A percentile compares a stretch with the other conserved stretches of the same genome.
These are phyloP conservation scores for Rhynchospora breviuscula DNA, from an alignment of 176 grass and related monocot species.

Conservation along the genomic window DNA sequence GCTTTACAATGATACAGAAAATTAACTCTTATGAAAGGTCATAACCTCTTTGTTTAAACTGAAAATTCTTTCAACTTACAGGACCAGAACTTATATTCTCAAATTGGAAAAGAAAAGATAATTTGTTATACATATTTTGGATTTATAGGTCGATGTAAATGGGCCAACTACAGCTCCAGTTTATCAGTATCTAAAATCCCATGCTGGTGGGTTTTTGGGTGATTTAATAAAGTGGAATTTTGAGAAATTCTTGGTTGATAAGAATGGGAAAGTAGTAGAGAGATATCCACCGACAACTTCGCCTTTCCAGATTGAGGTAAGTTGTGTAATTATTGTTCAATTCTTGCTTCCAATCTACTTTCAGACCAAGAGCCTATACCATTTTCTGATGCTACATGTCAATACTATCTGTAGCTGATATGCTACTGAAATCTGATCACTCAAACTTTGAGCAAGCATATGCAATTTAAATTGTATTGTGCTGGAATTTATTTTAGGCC, in stretches of 20 bases:
- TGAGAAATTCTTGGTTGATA: conserved; percentile 93
- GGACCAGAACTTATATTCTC: neutral
- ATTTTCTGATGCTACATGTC: neutral
- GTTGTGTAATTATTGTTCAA: neutral
- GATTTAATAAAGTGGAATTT: conserved; percentile 98
- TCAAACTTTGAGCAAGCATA: neutral
- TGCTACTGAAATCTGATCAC: neutral
- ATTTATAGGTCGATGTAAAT: conserved; percentile 92
- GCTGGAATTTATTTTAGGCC: neutral
- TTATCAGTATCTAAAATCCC: conserved; percentile 90
- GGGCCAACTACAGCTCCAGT: conserved; percentile 86
- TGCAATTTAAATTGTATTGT: neutral
- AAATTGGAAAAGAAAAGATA: conserved; percentile 5
- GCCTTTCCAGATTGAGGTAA: conserved; percentile 93
- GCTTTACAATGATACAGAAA: neutral
- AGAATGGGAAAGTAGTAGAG: conserved; percentile 89
- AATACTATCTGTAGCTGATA: neutral
- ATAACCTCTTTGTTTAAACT: neutral
- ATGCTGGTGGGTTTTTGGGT: conserved; percentile 93
- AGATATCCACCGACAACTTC: conserved; percentile 98
- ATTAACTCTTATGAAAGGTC: neutral
- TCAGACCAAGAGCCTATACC: neutral
- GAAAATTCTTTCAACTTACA: neutral
- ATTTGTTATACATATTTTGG: neutral
- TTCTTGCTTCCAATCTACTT: neutral